A percentile compares a stretch with the other conserved stretches of the same genome.
phyloP scores from a whole-genome alignment of 179 eudicot genomes.

The Monotropa hypopitys region DNA sequence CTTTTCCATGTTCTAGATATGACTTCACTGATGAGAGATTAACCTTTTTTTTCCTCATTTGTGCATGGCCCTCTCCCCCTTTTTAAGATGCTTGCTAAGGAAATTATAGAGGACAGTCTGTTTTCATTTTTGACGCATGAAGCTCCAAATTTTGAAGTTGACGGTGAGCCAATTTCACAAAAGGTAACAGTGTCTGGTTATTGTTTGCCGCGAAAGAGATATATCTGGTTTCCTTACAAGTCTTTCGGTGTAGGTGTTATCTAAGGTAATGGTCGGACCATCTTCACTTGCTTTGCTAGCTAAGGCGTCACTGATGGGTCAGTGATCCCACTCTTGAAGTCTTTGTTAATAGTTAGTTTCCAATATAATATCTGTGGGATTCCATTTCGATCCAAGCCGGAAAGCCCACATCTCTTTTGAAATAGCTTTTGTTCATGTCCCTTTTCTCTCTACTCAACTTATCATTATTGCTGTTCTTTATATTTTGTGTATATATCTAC shows the following conservation, averaged over 20 bases:
- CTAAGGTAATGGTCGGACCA: slow-evolving; percentile 64
- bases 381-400: no score
- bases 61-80: background rate
- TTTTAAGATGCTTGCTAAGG: slow-evolving; percentile 80
- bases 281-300: slow-evolving; percentile 68
- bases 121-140: slow-evolving; percentile 51
- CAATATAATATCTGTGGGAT: background rate
- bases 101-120: slow-evolving; percentile 66
- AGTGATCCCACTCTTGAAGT: slow-evolving; percentile 12
- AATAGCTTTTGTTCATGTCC: background rate
- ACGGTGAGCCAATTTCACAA: slow-evolving; percentile 37
- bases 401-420: no score
- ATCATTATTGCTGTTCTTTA: background rate
- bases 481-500: background rate
- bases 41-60: background rate
- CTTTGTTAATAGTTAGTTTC: background rate
- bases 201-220: slow-evolving; percentile 4
- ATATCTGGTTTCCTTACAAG: slow-evolving; percentile 6
- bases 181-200: slow-evolving; percentile 31
- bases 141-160: slow-evolving; percentile 42
- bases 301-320: slow-evolving; percentile 71
- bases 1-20: background rate
- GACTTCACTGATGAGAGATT: slow-evolving; percentile 1
- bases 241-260: slow-evolving; percentile 44
- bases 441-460: background rate